Evolutionary conservation across 345 rosid genomes (phyloP).

Genomic region (Acer saccharum): DNA sequence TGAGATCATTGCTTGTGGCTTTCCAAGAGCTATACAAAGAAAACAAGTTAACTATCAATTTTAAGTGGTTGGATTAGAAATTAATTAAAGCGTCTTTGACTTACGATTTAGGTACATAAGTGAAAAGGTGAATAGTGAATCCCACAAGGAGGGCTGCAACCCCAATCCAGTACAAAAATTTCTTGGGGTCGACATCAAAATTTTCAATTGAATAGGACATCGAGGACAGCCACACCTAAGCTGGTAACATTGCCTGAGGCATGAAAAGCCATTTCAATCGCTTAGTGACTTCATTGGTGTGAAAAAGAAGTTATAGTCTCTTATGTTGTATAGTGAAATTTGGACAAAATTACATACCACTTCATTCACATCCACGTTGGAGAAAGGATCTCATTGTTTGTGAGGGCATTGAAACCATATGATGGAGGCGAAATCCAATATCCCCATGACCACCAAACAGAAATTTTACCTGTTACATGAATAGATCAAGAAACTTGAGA

Average conservation of each 20-base stretch:
- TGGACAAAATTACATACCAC: too few species aligned
- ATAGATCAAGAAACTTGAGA: too few species aligned
- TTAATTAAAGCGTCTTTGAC: conserved; percentile 16
- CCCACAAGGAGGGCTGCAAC: conserved; percentile 51
- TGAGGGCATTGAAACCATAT: conserved; percentile 64
- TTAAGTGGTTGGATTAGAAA: neutral
- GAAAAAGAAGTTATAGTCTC: too few species aligned
- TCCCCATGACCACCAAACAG: conserved; percentile 81
- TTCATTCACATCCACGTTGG: too few species aligned
- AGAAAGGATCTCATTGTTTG: conserved; percentile 54
- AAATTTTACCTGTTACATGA: conserved; percentile 56
- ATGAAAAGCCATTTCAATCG: conserved; percentile 44
- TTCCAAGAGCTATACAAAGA: conserved; percentile 54
- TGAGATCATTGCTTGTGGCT: conserved; percentile 49
- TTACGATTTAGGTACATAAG: conserved; percentile 70
- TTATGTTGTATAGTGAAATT: too few species aligned
- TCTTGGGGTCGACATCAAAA: conserved; percentile 47
- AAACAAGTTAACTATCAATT: neutral
- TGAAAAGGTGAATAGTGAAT: conserved; percentile 61
- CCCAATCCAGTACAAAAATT: conserved; percentile 88
- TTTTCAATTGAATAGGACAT: conserved; percentile 7
- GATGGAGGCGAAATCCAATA: conserved; percentile 87
- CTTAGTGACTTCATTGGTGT: too few species aligned
- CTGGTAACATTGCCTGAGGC: conserved; percentile 50
- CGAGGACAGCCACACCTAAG: conserved; percentile 63